Percentiles rank a stretch among this genome's conserved stretches.
Evolutionary conservation across 306 rosid species (phyloP).

Genomic region (Neltuma alba): DNA sequence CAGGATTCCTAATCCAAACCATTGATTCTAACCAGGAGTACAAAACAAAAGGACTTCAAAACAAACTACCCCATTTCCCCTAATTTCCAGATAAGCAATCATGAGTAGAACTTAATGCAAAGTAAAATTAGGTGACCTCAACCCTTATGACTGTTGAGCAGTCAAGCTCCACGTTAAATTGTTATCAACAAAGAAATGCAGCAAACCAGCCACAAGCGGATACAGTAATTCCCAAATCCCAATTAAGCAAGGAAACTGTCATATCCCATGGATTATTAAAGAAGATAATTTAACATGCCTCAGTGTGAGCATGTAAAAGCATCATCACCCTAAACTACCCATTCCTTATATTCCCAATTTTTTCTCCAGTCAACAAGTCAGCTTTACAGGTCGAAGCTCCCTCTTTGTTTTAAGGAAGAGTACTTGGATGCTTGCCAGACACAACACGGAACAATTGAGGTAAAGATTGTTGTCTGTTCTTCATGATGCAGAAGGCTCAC

Average conservation of each 20-base stretch:
- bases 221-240: constrained; percentile 45
- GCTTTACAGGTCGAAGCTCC: constrained; percentile 73
- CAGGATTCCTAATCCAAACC: too few relatives aligned
- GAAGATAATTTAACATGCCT: constrained; percentile 60
- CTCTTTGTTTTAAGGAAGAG: constrained; percentile 40
- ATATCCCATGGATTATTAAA: constrained; percentile 61
- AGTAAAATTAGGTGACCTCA: neutral
- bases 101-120: neutral
- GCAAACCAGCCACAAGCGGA: constrained; percentile 36
- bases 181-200: constrained; percentile 22
- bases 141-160: neutral
- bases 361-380: constrained; percentile 73
- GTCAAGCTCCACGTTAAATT: constrained; percentile 16
- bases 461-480: constrained; percentile 52
- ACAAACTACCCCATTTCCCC: too few relatives aligned
- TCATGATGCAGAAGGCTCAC: constrained; percentile 60
- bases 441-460: constrained; percentile 43
- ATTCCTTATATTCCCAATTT: constrained; percentile 52
- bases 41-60: too few relatives aligned
- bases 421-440: constrained; percentile 41
- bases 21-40: too few relatives aligned
- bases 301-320: constrained; percentile 55
- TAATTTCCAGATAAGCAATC: too few relatives aligned
- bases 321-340: constrained; percentile 64
- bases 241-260: constrained; percentile 54